These are phyloP conservation scores for Nothophytophthora sp. DNA, from an alignment of 352 stramenopile genomes.

Conservation along the genomic window DNA sequence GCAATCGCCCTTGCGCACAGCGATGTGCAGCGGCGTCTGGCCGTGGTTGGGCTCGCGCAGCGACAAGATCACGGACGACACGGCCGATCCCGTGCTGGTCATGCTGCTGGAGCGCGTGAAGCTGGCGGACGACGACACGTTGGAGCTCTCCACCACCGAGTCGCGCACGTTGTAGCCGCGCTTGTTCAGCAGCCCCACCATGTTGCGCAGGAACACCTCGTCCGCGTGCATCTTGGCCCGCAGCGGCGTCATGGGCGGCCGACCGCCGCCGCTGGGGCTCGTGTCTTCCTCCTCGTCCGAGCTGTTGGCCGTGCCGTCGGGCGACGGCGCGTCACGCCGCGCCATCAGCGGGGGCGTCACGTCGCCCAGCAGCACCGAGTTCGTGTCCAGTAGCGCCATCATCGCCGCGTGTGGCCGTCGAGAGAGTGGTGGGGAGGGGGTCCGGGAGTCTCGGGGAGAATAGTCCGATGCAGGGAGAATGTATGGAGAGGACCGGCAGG, in stretches of 20 bases:
- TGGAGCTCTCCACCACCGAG: constrained; percentile 56
- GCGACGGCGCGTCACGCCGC: constrained; percentile 2
- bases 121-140: constrained; percentile 45
- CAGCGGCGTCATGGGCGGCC: constrained; percentile 12
- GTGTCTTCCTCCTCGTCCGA: constrained; percentile 27
- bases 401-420: too few relatives aligned
- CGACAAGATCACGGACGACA: constrained; percentile 71
- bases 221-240: constrained; percentile 33
- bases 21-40: constrained; percentile 78
- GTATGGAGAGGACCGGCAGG: too few relatives aligned
- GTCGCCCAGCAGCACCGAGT: constrained; percentile 22
- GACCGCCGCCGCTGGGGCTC: constrained; percentile 3
- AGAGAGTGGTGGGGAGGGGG: too few relatives aligned
- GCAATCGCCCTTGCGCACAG: constrained; percentile 69
- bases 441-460: too few relatives aligned
- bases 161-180: constrained; percentile 84
- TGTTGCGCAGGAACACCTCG: constrained; percentile 67
- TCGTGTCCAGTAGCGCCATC: constrained; percentile 11
- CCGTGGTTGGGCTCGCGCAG: constrained; percentile 76
- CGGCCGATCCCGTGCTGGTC: constrained; percentile 55
- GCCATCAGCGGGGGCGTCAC: constrained; percentile 12
- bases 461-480: too few relatives aligned
- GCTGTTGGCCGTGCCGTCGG: constrained; percentile 14
- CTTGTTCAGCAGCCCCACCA: constrained; percentile 80
- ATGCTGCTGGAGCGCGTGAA: constrained; percentile 46